These are phyloP conservation scores for Macadamia tetraphylla DNA, from an alignment of 164 flowering plant species.

Conservation along the genomic window DNA sequence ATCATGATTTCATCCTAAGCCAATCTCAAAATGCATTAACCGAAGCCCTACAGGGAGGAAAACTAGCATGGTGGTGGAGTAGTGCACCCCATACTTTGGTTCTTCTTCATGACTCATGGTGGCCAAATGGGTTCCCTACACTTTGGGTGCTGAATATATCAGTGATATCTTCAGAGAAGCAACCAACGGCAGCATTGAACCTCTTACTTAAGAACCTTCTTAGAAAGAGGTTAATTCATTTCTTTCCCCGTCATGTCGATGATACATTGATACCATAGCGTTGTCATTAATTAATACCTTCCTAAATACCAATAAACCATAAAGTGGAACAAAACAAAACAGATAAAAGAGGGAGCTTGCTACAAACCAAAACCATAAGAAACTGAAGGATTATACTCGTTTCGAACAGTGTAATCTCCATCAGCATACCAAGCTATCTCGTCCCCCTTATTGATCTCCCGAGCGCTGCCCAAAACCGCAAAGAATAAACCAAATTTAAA, in stretches of 20 bases:
- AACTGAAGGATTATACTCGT: constrained; percentile 52
- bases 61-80: too few species aligned
- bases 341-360: neutral
- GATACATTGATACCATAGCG: neutral
- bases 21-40: too few species aligned
- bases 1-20: too few species aligned
- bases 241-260: neutral
- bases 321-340: neutral
- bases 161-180: neutral
- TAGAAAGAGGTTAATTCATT: neutral
- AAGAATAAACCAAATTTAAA: neutral
- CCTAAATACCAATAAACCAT: neutral
- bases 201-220: too few species aligned
- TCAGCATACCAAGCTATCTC: constrained; percentile 84
- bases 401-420: constrained; percentile 62
- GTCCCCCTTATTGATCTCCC: constrained; percentile 66
- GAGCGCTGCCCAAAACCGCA: constrained; percentile 23
- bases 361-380: constrained; percentile 63
- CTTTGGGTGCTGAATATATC: too few species aligned
- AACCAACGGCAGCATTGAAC: neutral
- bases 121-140: too few species aligned
- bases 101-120: too few species aligned
- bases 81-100: too few species aligned
- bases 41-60: too few species aligned
- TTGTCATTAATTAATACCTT: neutral